A percentile compares a stretch with the other conserved stretches of the same genome.
These are phyloP conservation scores for Cercospora canescens DNA, from an alignment of 2,329 filamentous ascomycete genomes.

Conservation along the genomic window DNA sequence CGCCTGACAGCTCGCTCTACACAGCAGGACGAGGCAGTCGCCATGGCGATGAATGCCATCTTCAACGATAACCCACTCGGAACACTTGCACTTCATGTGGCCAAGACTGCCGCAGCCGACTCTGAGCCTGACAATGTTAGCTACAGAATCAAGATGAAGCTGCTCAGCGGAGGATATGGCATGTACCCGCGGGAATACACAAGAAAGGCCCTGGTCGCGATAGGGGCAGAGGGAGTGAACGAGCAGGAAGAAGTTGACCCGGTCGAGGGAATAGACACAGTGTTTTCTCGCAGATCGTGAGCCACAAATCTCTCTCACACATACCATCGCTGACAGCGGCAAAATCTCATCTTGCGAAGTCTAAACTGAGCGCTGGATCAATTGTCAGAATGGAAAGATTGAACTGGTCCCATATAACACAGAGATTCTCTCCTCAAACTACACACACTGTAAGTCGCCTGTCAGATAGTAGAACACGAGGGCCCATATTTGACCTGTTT, in stretches of 20 bases:
- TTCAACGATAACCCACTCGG: neutral
- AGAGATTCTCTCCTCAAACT: no score
- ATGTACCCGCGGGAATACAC: neutral
- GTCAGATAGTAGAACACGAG: no score
- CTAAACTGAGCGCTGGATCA: no score
- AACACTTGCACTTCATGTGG: neutral
- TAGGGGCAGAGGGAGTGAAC: neutral
- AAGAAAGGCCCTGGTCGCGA: neutral
- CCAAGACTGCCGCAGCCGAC: neutral
- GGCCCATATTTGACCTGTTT: no score
- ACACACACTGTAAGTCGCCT: no score
- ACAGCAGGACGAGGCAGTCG: neutral
- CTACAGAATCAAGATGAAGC: conserved; percentile 5
- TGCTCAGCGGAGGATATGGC: conserved; percentile 4
- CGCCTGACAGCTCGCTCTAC: neutral
- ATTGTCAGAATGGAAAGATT: no score
- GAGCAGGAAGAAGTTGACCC: neutral
- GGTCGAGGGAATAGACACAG: neutral
- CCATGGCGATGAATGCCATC: neutral
- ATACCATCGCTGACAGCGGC: no score
- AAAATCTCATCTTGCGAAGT: no score
- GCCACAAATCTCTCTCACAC: no score
- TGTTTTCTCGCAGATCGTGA: neutral
- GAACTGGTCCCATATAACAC: no score
- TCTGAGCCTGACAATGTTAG: neutral